Evolutionary conservation across 2,329 filamentous ascomycete genomes (phyloP).

Genomic region (Ophiocordyceps camponoti-floridani): DNA sequence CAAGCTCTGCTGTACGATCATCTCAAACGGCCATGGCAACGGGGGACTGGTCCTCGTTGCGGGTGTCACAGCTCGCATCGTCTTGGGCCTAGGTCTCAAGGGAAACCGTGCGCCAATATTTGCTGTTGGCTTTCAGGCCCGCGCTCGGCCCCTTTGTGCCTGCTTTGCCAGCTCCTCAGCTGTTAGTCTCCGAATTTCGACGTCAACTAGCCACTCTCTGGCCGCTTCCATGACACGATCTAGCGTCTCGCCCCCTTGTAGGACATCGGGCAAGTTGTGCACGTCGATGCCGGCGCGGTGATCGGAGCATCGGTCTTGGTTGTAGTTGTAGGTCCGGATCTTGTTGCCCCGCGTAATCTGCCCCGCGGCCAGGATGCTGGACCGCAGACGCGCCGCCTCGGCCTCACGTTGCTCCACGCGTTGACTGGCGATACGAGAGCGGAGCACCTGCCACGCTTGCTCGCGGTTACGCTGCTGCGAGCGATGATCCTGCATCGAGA

Average conservation of each 20-base stretch:
- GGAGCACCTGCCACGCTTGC: constrained; percentile 69
- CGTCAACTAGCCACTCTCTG: constrained; percentile 53
- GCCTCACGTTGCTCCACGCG: constrained; percentile 71
- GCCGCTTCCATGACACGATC: constrained; percentile 66
- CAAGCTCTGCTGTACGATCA: too few species aligned
- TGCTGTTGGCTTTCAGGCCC: background rate
- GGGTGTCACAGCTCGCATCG: too few species aligned
- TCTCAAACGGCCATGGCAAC: too few species aligned
- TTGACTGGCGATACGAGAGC: constrained; percentile 64
- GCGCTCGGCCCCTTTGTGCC: background rate
- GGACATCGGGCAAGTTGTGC: constrained; percentile 64
- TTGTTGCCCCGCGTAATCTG: constrained; percentile 86
- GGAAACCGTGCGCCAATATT: background rate
- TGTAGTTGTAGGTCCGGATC: constrained; percentile 77
- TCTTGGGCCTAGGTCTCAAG: too few species aligned
- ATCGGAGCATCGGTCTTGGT: constrained; percentile 65
- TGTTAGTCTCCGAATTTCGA: constrained; percentile 56
- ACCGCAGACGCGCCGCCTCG: constrained; percentile 53
- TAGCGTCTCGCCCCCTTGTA: constrained; percentile 53
- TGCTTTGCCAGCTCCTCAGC: constrained; percentile 36
- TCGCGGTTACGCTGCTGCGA: constrained; percentile 83
- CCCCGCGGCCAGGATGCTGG: constrained; percentile 62
- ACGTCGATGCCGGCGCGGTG: constrained; percentile 68
- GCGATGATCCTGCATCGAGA: constrained; percentile 82
- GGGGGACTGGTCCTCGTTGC: too few species aligned